phyloP scores from a whole-genome alignment of 371 early-diverging fungal species.

The Fennellomyces sp. region DNA sequence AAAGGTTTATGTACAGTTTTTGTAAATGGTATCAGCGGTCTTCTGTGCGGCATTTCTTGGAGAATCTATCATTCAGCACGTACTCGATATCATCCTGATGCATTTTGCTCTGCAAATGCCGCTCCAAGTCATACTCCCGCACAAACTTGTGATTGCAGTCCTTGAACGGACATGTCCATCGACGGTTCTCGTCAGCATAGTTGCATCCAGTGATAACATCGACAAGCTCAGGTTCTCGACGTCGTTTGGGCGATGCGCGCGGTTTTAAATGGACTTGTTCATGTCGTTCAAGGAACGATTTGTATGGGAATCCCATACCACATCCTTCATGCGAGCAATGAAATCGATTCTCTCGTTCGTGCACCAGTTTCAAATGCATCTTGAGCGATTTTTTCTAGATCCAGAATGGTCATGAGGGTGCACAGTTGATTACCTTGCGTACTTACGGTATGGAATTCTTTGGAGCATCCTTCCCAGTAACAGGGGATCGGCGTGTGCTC shows the following conservation, averaged over 20 bases:
- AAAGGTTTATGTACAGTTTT: background rate
- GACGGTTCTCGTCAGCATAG: conserved; percentile 13
- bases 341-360: conserved; percentile 36
- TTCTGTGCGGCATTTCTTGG: background rate
- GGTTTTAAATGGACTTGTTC: conserved; percentile 7
- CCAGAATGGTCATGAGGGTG: background rate
- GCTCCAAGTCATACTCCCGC: conserved; percentile 19
- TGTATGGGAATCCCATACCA: conserved; percentile 53
- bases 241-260: conserved; percentile 5
- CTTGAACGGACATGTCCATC: conserved; percentile 17
- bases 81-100: conserved; percentile 13
- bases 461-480: conserved; percentile 49
- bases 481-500: conserved; percentile 32
- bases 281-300: conserved; percentile 59
- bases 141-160: conserved; percentile 17
- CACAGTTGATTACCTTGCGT: too few relatives aligned
- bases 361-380: conserved; percentile 42
- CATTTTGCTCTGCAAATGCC: conserved; percentile 19
- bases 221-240: conserved; percentile 1
- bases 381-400: conserved; percentile 20
- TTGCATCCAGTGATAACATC: conserved; percentile 16
- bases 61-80: background rate
- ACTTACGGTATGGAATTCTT: conserved; percentile 39
- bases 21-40: background rate
- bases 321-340: conserved; percentile 54